phyloP scores from a whole-genome alignment of 805 yeast genomes.

The Trichomonascus vanleenenianus region DNA sequence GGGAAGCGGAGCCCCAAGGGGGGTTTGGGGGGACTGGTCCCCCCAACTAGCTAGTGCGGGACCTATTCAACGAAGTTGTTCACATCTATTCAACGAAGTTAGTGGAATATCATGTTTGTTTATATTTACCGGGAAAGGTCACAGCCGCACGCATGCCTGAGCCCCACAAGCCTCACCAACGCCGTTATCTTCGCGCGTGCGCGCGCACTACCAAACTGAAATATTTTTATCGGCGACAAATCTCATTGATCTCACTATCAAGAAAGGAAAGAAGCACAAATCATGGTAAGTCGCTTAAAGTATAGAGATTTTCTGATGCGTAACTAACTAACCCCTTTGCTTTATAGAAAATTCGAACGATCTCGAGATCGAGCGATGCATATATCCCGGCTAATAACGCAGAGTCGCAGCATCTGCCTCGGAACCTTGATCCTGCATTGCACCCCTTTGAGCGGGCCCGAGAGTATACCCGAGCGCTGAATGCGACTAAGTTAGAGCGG shows the following conservation, averaged over 20 bases:
- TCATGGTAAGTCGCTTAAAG: slow-evolving; percentile 9
- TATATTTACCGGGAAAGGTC: no score
- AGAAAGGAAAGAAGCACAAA: not conserved
- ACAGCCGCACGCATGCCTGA: no score
- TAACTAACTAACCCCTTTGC: no score
- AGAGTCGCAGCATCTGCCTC: slow-evolving; percentile 78
- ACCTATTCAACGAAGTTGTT: no score
- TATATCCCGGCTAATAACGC: slow-evolving; percentile 89
- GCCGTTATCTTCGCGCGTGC: not conserved
- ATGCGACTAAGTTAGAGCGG: slow-evolving; percentile 90
- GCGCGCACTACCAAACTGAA: no score
- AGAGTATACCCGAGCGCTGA: slow-evolving; percentile 89
- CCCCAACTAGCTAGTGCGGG: no score
- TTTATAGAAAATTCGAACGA: slow-evolving; percentile 82
- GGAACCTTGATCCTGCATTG: slow-evolving; percentile 86
- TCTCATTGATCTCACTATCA: not conserved
- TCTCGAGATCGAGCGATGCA: slow-evolving; percentile 81
- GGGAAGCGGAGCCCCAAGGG: no score
- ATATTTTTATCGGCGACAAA: not conserved
- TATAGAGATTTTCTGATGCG: not conserved
- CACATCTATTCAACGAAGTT: no score
- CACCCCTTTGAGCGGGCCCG: slow-evolving; percentile 97
- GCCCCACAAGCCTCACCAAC: not conserved
- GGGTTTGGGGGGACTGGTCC: no score
- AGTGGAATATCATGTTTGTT: no score